Percentiles rank a stretch among this genome's conserved stretches.
phyloP scores from a whole-genome alignment of 2,329 filamentous ascomycete species.

The Cladosporium sphaerospermum region DNA sequence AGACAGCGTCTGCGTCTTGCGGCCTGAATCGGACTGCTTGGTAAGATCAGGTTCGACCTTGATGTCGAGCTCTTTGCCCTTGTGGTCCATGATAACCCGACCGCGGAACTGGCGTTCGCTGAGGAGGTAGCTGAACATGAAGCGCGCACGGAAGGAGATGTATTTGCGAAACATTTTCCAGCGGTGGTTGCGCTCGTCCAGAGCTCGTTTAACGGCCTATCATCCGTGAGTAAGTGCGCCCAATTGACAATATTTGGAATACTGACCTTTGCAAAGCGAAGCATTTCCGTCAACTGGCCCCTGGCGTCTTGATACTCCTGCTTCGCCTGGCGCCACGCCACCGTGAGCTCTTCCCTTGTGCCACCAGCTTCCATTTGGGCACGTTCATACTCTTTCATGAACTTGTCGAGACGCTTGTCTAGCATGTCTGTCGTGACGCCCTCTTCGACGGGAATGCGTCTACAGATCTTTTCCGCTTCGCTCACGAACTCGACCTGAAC shows the following conservation, averaged over 20 bases:
- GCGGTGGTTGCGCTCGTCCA: slow-evolving; percentile 62
- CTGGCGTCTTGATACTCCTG: slow-evolving; percentile 19
- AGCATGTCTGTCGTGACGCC: slow-evolving; percentile 31
- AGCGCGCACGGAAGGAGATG: slow-evolving; percentile 79
- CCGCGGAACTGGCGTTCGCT: slow-evolving; percentile 86
- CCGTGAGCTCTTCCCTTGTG: slow-evolving; percentile 25
- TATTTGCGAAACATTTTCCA: slow-evolving; percentile 77
- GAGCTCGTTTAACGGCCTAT: slow-evolving; percentile 52
- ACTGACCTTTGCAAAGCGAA: slow-evolving; percentile 35
- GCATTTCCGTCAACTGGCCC: slow-evolving; percentile 19
- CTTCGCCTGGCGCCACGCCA: slow-evolving; percentile 26
- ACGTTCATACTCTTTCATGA: slow-evolving; percentile 25
- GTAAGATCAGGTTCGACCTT: slow-evolving; percentile 65
- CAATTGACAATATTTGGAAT: slow-evolving; percentile 29
- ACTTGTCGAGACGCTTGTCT: slow-evolving; percentile 25
- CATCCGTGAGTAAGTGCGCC: not conserved
- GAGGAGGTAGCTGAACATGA: slow-evolving; percentile 81
- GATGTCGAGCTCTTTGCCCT: slow-evolving; percentile 66
- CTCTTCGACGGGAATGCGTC: slow-evolving; percentile 23
- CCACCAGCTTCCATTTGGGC: slow-evolving; percentile 27
- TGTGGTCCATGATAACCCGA: slow-evolving; percentile 71
- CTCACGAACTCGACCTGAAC: slow-evolving; percentile 23
- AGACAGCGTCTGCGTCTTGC: slow-evolving; percentile 85
- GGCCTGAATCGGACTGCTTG: slow-evolving; percentile 60
- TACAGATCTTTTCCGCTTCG: slow-evolving; percentile 19